Percentiles rank a stretch among this genome's conserved stretches.
Evolutionary conservation across 192 early-diverging fungal genomes (phyloP).

Genomic region (Coemansia sp.): DNA sequence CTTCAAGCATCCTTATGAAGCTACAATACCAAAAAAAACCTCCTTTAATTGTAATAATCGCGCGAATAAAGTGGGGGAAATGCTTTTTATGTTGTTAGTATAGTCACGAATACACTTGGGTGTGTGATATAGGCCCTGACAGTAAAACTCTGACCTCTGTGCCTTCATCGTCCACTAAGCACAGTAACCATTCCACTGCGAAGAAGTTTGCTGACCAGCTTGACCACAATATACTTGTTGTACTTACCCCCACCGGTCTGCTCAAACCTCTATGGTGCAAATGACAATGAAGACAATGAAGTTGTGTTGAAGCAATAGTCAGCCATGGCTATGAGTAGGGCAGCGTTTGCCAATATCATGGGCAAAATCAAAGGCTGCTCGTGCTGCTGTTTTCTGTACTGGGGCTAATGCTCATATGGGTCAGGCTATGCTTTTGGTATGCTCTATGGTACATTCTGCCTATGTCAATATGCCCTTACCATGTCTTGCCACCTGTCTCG

Average conservation of each 20-base stretch:
- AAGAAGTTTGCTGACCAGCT: conserved; percentile 28
- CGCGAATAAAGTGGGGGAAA: too few relatives aligned
- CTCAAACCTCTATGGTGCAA: conserved; percentile 33
- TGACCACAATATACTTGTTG: conserved; percentile 32
- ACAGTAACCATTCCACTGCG: conserved; percentile 6
- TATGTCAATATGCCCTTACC: conserved; percentile 57
- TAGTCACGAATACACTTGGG: too few relatives aligned
- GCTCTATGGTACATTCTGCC: conserved; percentile 46
- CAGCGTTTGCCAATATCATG: conserved; percentile 41
- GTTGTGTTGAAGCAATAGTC: conserved; percentile 5
- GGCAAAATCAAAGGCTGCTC: neutral
- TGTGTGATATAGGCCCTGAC: too few relatives aligned
- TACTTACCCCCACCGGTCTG: conserved; percentile 34
- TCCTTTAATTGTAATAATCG: too few relatives aligned
- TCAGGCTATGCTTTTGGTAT: conserved; percentile 50
- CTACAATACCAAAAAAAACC: too few relatives aligned
- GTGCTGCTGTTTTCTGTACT: neutral
- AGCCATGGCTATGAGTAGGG: conserved; percentile 20
- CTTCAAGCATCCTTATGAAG: too few relatives aligned
- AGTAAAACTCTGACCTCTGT: conserved; percentile 23
- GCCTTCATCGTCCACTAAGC: conserved; percentile 9
- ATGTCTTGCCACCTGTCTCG: conserved; percentile 58
- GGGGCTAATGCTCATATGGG: conserved; percentile 17
- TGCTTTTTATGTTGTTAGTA: too few relatives aligned
- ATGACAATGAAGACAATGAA: neutral